phyloP scores from a whole-genome alignment of 2,329 filamentous ascomycete genomes.

The Alternaria sp. region DNA sequence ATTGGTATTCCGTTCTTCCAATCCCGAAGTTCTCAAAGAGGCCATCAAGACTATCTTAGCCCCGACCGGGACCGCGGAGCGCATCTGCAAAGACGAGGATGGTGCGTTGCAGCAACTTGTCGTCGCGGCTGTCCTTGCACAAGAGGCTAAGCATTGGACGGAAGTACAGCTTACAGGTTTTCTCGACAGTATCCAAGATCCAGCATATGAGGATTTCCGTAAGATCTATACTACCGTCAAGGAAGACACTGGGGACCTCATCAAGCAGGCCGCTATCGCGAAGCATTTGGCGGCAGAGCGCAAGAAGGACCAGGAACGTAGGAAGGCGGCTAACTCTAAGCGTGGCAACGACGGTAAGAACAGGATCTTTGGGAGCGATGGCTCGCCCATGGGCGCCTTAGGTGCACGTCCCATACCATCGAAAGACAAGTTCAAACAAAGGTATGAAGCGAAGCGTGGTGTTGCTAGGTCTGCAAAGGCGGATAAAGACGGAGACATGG shows the following conservation, averaged over 20 bases:
- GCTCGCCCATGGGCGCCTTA: background rate
- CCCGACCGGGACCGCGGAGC: background rate
- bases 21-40: background rate
- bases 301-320: background rate
- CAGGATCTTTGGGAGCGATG: background rate
- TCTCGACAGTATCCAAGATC: background rate
- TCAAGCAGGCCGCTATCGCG: background rate
- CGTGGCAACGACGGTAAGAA: background rate
- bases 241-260: slow-evolving; percentile 1
- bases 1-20: background rate
- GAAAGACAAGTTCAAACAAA: background rate
- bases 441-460: background rate
- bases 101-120: slow-evolving; percentile 9
- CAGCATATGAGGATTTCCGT: slow-evolving; percentile 8
- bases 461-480: background rate
- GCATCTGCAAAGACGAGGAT: slow-evolving; percentile 14
- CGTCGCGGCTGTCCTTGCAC: background rate
- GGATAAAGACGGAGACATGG: background rate
- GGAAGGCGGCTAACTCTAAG: background rate
- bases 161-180: background rate
- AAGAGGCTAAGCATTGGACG: slow-evolving; percentile 1
- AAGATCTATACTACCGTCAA: slow-evolving; percentile 3
- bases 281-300: background rate
- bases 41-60: slow-evolving; percentile 4
- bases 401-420: background rate